phyloP scores from a whole-genome alignment of 257 asterid genomes.

The Agastache rugosa region DNA sequence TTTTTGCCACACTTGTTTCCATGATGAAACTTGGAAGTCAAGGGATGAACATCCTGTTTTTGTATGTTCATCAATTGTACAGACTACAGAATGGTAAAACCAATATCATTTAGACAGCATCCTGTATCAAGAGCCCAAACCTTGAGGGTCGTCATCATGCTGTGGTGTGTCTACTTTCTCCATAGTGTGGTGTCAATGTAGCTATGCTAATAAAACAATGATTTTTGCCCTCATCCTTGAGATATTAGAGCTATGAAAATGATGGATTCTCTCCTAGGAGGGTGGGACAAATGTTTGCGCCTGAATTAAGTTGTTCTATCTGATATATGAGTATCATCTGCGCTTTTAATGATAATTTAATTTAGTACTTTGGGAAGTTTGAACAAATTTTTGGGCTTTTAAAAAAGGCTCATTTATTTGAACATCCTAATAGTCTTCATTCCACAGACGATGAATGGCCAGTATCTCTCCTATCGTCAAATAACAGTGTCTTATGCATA shows the following conservation, averaged over 20 bases:
- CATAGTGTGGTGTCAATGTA: not conserved
- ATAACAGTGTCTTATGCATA: slow-evolving; percentile 95
- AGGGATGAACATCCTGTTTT: not conserved
- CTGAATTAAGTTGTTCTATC: slow-evolving; percentile 8
- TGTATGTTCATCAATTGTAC: slow-evolving; percentile 5
- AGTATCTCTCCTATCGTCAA: slow-evolving; percentile 94
- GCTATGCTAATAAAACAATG: slow-evolving; percentile 2
- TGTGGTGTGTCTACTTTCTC: not conserved
- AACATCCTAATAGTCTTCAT: slow-evolving; percentile 30
- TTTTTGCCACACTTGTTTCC: not conserved
- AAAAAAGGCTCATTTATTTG: not conserved
- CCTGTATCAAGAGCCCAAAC: slow-evolving; percentile 9
- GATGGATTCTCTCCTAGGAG: slow-evolving; percentile 10
- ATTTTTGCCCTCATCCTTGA: not conserved
- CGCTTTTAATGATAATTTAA: slow-evolving; percentile 4
- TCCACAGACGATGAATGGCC: slow-evolving; percentile 95
- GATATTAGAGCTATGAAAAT: slow-evolving; percentile 20
- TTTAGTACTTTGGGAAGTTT: slow-evolving; percentile 5
- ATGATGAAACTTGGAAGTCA: not conserved
- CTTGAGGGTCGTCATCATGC: slow-evolving; percentile 13
- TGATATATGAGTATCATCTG: slow-evolving; percentile 18
- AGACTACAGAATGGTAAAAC: not conserved
- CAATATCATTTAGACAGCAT: not conserved
- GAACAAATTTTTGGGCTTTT: slow-evolving; percentile 3
- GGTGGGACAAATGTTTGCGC: slow-evolving; percentile 2